These are phyloP conservation scores for Rossbeevera mucosa DNA, from an alignment of 768 basidiomycete species.

Conservation along the genomic window DNA sequence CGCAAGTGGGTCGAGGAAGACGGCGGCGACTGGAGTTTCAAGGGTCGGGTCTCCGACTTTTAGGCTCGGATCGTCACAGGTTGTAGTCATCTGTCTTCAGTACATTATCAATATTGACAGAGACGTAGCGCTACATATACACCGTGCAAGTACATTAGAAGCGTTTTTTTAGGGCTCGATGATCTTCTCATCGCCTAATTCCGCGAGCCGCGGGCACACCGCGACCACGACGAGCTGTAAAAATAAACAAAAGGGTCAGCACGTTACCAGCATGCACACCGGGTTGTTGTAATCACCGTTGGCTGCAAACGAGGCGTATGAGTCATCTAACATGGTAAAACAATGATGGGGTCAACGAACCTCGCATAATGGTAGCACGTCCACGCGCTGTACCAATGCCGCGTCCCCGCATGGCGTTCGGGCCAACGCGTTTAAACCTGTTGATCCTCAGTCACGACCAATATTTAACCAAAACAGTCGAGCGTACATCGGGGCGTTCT, in stretches of 20 bases:
- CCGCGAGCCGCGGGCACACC: conserved; percentile 73
- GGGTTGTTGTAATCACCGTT: conserved; percentile 52
- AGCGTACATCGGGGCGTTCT: conserved; percentile 96
- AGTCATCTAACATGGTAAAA: conserved; percentile 9
- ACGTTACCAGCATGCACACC: conserved; percentile 5
- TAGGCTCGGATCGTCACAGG: too few species aligned
- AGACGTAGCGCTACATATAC: conserved; percentile 15
- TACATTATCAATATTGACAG: conserved; percentile 9
- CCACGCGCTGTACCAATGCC: conserved; percentile 99
- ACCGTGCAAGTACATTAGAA: conserved; percentile 10
- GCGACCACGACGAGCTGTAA: conserved; percentile 79
- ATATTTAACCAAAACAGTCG: neutral
- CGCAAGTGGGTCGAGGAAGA: too few species aligned
- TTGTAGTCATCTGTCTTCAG: neutral
- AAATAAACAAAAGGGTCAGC: conserved; percentile 12
- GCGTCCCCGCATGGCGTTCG: conserved; percentile 96
- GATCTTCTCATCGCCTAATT: conserved; percentile 67
- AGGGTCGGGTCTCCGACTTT: conserved; percentile 85
- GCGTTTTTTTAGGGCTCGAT: conserved; percentile 1
- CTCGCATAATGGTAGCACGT: conserved; percentile 97
- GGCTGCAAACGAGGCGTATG: conserved; percentile 43
- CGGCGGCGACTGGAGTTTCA: conserved; percentile 86
- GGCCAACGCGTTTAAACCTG: conserved; percentile 99
- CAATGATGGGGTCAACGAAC: conserved; percentile 42
- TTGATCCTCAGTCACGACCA: conserved; percentile 8